A percentile compares a stretch with the other conserved stretches of the same genome.
Conservation (phyloP, 2,329 filamentous ascomycete species). For the Fusarium napiforme region DNA sequence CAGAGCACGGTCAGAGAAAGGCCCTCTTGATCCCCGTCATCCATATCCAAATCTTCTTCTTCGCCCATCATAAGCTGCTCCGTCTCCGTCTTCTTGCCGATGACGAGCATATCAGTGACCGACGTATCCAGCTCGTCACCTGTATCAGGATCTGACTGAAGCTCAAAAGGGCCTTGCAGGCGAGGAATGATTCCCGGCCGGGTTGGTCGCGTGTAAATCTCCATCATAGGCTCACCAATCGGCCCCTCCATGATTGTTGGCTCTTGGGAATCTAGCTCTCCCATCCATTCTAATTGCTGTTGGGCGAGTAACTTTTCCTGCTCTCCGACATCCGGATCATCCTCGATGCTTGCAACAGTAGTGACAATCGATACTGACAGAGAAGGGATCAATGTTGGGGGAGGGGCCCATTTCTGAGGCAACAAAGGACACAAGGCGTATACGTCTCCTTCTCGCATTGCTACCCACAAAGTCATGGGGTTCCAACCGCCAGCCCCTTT, state of each 20-base stretch:
- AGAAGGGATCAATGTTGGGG: conserved; percentile 80
- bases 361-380: conserved; percentile 85
- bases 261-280: conserved; percentile 72
- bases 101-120: conserved; percentile 70
- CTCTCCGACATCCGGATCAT: conserved; percentile 64
- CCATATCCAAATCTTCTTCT: conserved; percentile 69
- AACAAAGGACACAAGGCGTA: conserved; percentile 93
- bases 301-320: conserved; percentile 67
- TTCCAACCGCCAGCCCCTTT: conserved; percentile 85
- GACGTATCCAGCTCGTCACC: conserved; percentile 67
- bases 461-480: conserved; percentile 94
- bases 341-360: conserved; percentile 72
- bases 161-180: conserved; percentile 70
- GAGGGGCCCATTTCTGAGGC: conserved; percentile 85
- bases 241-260: conserved; percentile 64
- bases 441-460: conserved; percentile 93
- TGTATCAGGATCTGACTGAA: conserved; percentile 65
- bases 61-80: conserved; percentile 72
- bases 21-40: conserved; percentile 67
- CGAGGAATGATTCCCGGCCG: conserved; percentile 68
- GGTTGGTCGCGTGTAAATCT: conserved; percentile 67
- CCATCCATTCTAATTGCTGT: conserved; percentile 75
- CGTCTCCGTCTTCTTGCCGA: conserved; percentile 70
- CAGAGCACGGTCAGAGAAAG: conserved; percentile 70
- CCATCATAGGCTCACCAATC: conserved; percentile 59